Percentiles rank a stretch among this genome's conserved stretches.
These are phyloP conservation scores for Aspergillus sojae DNA, from an alignment of 2,329 filamentous ascomycete species.

Conservation along the genomic window DNA sequence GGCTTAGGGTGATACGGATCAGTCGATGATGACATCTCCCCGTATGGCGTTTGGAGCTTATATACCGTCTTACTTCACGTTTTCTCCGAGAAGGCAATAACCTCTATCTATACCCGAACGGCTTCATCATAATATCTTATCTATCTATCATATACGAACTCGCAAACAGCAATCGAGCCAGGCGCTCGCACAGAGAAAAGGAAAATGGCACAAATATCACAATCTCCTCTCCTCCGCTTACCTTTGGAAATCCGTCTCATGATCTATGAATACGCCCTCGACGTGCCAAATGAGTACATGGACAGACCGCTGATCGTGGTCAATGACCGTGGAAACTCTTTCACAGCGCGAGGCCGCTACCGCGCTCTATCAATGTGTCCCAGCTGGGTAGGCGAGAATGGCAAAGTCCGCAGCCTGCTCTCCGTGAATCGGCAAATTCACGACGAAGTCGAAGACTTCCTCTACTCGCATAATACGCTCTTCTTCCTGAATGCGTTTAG, in stretches of 20 bases:
- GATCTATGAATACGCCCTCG: slow-evolving; percentile 37
- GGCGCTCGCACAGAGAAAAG: background rate
- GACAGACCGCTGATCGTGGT: slow-evolving; percentile 38
- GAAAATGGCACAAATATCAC: background rate
- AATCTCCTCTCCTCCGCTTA: slow-evolving; percentile 28
- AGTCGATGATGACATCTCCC: slow-evolving; percentile 8
- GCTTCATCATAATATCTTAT: background rate
- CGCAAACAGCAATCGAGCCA: background rate
- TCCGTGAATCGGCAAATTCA: slow-evolving; percentile 39
- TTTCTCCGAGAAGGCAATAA: background rate
- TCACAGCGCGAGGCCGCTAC: slow-evolving; percentile 35
- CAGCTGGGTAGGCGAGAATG: slow-evolving; percentile 36
- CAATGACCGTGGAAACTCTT: slow-evolving; percentile 35
- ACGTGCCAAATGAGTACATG: slow-evolving; percentile 35
- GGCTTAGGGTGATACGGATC: background rate
- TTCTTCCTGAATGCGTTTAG: slow-evolving; percentile 41
- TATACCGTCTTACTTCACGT: slow-evolving; percentile 2
- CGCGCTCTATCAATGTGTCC: slow-evolving; percentile 37
- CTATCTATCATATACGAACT: background rate
- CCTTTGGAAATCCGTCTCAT: slow-evolving; percentile 37
- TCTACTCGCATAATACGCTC: slow-evolving; percentile 38
- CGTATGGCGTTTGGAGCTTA: background rate
- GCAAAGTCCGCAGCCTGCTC: slow-evolving; percentile 33
- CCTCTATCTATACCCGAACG: background rate
- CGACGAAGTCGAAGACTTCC: slow-evolving; percentile 37